Evolutionary conservation across 2,329 filamentous ascomycete genomes (phyloP), one percentile per base, ranked within the genome.

Genomic region (Monascus ruber): DNA sequence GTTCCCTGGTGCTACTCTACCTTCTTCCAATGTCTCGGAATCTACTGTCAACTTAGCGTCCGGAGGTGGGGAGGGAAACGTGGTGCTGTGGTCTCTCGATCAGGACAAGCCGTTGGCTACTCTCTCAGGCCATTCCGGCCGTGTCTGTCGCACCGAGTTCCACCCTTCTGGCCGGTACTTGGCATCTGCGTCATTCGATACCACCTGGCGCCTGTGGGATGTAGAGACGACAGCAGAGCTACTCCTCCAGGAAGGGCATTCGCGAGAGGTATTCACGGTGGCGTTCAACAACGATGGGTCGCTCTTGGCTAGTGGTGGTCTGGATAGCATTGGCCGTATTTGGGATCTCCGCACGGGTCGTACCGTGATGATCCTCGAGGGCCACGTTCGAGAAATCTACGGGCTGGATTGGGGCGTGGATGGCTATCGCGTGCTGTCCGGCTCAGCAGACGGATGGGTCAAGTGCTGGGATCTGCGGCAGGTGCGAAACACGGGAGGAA

Each of bases 401-500:
- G 87, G 81, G 1, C 69, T 96, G 5, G 88, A 95, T 60, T 98
- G 93, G 91, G 80, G 84, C 42, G 74, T 81, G 0, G 91, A 98
- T 56, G 87, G 89, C 5, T 81, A 94, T 59, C 79, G 91, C n/a
- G 77, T 96, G 6, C 70, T 96, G n/a, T 87, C 87, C 0, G 88
- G 87, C 1, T 93, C 87, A 9, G 86, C 81, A 2, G 91, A 98
- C 56, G 89, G 89, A 11, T 96, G 91, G 76, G 80, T 94, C 54
- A 96, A 95, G 63, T 95, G 89, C 64, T 98, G 91, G 91, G 91
- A 98, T 57, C 73, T 98, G 38, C 79, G 91, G 34, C 89, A 91
- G 53, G 88, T 96, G 36, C 77, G 83, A 51, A 80, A 81, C 46
- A 81, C 77, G 0, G 89, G 85, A 8, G 85, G 83, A 11, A 83